Conservation (phyloP, 108 stramenopile genomes). For the Skeletonema potamos region DNA sequence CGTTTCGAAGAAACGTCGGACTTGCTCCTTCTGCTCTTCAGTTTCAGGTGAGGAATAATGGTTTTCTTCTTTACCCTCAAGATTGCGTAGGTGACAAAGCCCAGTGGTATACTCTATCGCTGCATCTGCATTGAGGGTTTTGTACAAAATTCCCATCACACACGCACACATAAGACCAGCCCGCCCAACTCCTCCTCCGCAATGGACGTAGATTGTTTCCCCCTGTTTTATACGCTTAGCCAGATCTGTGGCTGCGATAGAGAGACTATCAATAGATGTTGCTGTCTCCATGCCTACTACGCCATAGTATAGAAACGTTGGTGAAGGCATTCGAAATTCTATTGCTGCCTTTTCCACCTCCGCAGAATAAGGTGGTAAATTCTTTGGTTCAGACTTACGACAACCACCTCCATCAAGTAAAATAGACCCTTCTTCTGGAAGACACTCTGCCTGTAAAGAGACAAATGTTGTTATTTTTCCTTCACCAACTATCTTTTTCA, state of each 20-base stretch:
- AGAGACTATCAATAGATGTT: conserved; percentile 10
- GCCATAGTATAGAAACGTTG: conserved; percentile 28
- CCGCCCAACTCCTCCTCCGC: conserved; percentile 20
- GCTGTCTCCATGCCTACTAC: conserved; percentile 8
- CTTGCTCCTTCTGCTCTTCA: conserved; percentile 26
- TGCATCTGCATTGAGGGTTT: conserved; percentile 6
- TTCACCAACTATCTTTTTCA: background rate
- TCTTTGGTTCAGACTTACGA: background rate
- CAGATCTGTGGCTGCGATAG: background rate
- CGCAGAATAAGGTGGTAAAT: conserved; percentile 9
- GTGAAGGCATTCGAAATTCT: background rate
- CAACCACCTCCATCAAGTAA: conserved; percentile 2
- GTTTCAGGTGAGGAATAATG: conserved; percentile 18
- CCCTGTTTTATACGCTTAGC: conserved; percentile 12
- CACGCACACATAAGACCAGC: conserved; percentile 14
- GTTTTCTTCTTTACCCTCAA: background rate
- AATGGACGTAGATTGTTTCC: conserved; percentile 32
- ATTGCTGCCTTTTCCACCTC: background rate
- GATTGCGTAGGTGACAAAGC: conserved; percentile 1
- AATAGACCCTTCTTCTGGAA: background rate
- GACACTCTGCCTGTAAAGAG: conserved; percentile 3
- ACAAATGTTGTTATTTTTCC: conserved; percentile 2
- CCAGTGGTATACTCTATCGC: conserved; percentile 6
- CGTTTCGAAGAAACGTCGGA: conserved; percentile 4
- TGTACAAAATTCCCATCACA: conserved; percentile 10